Percentiles rank a stretch among this genome's conserved stretches.
phyloP scores from a whole-genome alignment of 352 stramenopile genomes.

The Globisporangium nagaii region DNA sequence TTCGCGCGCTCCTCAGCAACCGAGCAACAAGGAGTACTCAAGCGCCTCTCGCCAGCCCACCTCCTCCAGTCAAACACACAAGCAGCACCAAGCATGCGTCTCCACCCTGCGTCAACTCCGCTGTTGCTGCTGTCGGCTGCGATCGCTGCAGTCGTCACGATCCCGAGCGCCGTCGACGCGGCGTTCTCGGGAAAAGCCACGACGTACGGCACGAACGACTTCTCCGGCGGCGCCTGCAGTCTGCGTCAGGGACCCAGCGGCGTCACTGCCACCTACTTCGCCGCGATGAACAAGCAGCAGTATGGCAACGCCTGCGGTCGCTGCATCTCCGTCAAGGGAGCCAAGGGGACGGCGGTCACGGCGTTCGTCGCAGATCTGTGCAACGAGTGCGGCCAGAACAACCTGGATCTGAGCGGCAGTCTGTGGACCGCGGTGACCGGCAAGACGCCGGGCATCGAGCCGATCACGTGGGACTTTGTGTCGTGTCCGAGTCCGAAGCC shows the following conservation, averaged over 20 bases:
- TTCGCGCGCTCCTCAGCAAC: no score
- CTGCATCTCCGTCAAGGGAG: conserved; percentile 10
- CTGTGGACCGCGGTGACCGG: conserved; percentile 9
- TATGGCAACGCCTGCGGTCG: conserved; percentile 9
- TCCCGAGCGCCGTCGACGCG: neutral
- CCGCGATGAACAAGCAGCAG: conserved; percentile 13
- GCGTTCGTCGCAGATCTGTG: conserved; percentile 10
- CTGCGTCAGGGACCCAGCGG: conserved; percentile 2
- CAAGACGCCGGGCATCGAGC: conserved; percentile 8
- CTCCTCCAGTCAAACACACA: no score
- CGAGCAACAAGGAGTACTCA: no score
- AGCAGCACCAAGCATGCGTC: no score
- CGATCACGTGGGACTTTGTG: conserved; percentile 8
- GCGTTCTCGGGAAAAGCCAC: conserved; percentile 5
- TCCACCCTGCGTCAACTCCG: no score
- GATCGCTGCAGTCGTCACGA: neutral
- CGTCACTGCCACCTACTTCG: conserved; percentile 3
- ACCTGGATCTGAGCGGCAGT: conserved; percentile 12
- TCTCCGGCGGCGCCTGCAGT: conserved; percentile 5
- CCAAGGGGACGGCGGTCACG: conserved; percentile 9
- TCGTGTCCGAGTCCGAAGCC: conserved; percentile 8
- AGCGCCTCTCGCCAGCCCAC: no score
- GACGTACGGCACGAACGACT: conserved; percentile 12
- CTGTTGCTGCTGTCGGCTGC: neutral
- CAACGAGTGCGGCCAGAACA: conserved; percentile 12